Conservation (phyloP, 2,329 filamentous ascomycete genomes). For the Periconia sp. region DNA sequence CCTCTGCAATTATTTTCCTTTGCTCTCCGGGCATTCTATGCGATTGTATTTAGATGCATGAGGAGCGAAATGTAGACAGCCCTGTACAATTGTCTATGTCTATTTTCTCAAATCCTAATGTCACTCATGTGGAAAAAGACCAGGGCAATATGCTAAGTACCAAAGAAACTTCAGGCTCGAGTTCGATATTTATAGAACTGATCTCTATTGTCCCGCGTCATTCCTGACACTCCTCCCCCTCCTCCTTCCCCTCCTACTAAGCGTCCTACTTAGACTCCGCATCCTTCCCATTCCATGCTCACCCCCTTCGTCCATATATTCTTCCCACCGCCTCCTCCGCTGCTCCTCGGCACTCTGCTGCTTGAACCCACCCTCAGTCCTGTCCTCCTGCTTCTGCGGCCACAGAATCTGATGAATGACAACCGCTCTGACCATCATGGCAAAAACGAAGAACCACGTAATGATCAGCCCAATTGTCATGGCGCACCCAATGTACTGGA, state of each 20-base stretch:
- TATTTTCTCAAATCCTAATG: too few relatives aligned
- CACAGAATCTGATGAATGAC: conserved; percentile 72
- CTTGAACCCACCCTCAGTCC: conserved; percentile 65
- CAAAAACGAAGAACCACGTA: conserved; percentile 72
- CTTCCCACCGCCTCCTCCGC: conserved; percentile 22
- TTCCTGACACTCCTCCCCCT: conserved; percentile 22
- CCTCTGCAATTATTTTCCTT: conserved; percentile 4
- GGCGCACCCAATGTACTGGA: conserved; percentile 71
- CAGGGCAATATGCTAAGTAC: too few relatives aligned
- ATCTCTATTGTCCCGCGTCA: too few relatives aligned
- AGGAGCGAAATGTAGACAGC: conserved; percentile 9
- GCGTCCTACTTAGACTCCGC: conserved; percentile 27
- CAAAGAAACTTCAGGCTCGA: too few relatives aligned
- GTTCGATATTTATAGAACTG: too few relatives aligned
- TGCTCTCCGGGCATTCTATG: conserved; percentile 9
- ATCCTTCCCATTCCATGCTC: conserved; percentile 24
- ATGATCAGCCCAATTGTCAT: conserved; percentile 70
- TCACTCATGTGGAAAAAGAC: too few relatives aligned
- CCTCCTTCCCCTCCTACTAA: conserved; percentile 25
- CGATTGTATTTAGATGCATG: conserved; percentile 21
- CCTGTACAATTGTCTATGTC: too few relatives aligned
- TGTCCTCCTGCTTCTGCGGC: conserved; percentile 73
- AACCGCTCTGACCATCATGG: conserved; percentile 74
- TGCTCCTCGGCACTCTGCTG: conserved; percentile 38
- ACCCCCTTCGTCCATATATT: conserved; percentile 20